A percentile compares a stretch with the other conserved stretches of the same genome.
Conservation (phyloP, 441 rosid species). For the Metrosideros polymorpha region DNA sequence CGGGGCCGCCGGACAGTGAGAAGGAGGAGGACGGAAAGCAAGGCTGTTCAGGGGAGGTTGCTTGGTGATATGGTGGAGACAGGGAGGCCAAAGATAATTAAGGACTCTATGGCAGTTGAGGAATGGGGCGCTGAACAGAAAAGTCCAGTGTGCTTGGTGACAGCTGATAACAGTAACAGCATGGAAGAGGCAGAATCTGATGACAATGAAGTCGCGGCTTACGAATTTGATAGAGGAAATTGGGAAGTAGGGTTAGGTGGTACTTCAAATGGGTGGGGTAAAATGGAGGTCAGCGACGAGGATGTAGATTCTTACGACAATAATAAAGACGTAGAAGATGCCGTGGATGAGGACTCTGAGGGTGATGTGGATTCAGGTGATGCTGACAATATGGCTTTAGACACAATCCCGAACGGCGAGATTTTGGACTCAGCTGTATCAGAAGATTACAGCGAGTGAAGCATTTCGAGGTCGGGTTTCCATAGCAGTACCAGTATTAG, state of each 20-base stretch:
- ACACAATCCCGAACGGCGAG: not conserved
- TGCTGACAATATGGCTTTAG: not conserved
- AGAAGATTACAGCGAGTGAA: constrained; percentile 1
- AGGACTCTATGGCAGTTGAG: not conserved
- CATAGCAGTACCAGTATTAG: not conserved
- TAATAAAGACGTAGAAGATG: not conserved
- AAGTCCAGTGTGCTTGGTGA: not conserved
- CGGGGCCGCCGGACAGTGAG: constrained; percentile 68
- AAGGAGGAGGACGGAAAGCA: not conserved
- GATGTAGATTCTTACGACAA: not conserved
- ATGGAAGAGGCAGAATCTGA: not conserved
- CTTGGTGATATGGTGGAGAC: not conserved
- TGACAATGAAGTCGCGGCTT: not conserved
- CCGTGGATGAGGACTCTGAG: not conserved
- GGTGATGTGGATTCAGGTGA: not conserved
- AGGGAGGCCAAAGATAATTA: not conserved
- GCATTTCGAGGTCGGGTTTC: not conserved
- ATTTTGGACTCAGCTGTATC: not conserved
- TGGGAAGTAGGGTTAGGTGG: not conserved
- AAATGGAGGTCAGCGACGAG: not conserved
- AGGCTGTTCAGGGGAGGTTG: not conserved
- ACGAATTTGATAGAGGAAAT: not conserved
- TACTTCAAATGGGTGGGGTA: not conserved
- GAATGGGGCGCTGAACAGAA: not conserved
- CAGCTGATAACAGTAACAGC: not conserved